A percentile compares a stretch with the other conserved stretches of the same genome.
phyloP scores from a whole-genome alignment of 2,329 filamentous ascomycete genomes.

The Fusarium sp. region DNA sequence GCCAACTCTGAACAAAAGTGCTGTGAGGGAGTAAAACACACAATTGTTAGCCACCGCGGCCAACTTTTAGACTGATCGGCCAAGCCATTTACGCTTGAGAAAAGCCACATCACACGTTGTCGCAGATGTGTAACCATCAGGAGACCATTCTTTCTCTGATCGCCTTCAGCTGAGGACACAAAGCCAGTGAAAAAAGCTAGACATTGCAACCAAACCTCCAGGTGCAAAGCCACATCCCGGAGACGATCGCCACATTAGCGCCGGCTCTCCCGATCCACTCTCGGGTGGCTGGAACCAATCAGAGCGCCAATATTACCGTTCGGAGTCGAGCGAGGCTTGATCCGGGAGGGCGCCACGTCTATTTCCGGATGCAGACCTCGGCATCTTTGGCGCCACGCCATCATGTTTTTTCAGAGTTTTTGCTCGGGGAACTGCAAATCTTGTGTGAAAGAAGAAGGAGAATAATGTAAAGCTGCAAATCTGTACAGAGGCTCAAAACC shows the following conservation, averaged over 20 bases:
- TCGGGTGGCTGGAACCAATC: constrained; percentile 15
- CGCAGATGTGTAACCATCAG: neutral
- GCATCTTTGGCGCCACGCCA: neutral
- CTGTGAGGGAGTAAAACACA: neutral
- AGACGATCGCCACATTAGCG: constrained; percentile 10
- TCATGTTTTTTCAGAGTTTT: neutral
- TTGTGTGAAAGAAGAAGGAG: neutral
- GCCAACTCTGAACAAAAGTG: neutral
- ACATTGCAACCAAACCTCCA: neutral
- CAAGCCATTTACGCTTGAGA: neutral
- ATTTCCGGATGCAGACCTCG: constrained; percentile 11
- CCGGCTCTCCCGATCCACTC: neutral
- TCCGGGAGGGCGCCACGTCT: constrained; percentile 7
- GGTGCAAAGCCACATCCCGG: neutral
- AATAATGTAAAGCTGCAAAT: neutral
- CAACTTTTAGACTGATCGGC: neutral
- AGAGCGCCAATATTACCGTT: neutral
- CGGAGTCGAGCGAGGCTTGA: constrained; percentile 20
- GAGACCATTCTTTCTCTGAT: neutral
- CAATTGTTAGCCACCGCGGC: neutral
- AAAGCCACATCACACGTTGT: neutral
- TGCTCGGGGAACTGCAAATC: no score
- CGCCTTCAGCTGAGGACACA: neutral
- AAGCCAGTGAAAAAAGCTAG: neutral
- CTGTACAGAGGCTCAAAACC: neutral